Evolutionary conservation across 2,329 filamentous ascomycete genomes (phyloP).

Genomic region (Ceratocystis colombiana): DNA sequence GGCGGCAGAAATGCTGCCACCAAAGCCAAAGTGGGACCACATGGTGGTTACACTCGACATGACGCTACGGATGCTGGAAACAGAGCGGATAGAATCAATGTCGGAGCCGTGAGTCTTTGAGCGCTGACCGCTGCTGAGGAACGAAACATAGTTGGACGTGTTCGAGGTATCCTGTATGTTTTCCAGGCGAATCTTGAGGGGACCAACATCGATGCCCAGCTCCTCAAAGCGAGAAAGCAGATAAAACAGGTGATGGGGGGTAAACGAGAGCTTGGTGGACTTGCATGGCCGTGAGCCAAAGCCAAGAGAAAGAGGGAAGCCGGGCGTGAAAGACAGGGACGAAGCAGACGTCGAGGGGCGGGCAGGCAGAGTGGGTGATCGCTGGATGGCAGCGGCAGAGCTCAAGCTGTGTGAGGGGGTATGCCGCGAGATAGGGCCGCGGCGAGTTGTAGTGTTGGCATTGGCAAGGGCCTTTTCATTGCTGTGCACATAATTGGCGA

Average conservation of each 20-base stretch:
- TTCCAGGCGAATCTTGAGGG: conserved; percentile 92
- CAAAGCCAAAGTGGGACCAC: conserved; percentile 80
- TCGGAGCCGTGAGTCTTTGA: conserved; percentile 72
- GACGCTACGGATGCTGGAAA: conserved; percentile 91
- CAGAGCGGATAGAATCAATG: conserved; percentile 83
- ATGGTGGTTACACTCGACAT: conserved; percentile 94
- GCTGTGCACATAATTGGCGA: conserved; percentile 90
- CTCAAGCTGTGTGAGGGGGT: conserved; percentile 56
- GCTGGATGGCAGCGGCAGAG: conserved; percentile 42
- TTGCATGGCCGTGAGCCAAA: conserved; percentile 80
- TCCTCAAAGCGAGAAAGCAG: conserved; percentile 92
- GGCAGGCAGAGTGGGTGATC: conserved; percentile 49
- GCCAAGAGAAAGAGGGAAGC: conserved; percentile 75
- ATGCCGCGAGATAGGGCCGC: conserved; percentile 60
- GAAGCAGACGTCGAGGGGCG: conserved; percentile 57
- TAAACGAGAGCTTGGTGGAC: conserved; percentile 82
- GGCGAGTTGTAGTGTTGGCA: conserved; percentile 68
- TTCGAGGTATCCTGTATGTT: conserved; percentile 83
- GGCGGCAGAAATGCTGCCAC: conserved; percentile 65
- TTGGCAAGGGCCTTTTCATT: conserved; percentile 97
- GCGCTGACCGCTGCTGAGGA: conserved; percentile 72
- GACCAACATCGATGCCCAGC: conserved; percentile 76
- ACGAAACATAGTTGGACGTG: conserved; percentile 90
- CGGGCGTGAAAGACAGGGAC: conserved; percentile 66
- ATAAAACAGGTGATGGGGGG: conserved; percentile 94